Conservation (phyloP, 2,329 filamentous ascomycete genomes). For the Penicillium palitans region DNA sequence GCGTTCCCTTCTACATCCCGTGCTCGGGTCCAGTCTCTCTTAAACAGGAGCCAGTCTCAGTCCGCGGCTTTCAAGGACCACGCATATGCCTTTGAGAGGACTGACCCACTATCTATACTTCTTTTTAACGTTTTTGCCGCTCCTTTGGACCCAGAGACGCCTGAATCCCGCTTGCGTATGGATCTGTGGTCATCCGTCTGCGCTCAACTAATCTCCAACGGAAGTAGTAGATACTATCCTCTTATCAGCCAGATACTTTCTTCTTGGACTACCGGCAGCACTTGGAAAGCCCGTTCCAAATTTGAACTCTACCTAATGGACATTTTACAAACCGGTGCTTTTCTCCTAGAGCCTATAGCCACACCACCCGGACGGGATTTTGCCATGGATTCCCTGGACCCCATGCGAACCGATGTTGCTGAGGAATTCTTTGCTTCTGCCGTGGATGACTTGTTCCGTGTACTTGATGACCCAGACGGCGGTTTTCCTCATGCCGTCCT, state of each 20-base stretch:
- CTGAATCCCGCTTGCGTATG: slow-evolving; percentile 75
- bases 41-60: slow-evolving; percentile 42
- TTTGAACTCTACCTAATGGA: slow-evolving; percentile 96
- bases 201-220: slow-evolving; percentile 76
- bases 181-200: slow-evolving; percentile 87
- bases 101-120: slow-evolving; percentile 80
- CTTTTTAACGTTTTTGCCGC: slow-evolving; percentile 89
- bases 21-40: slow-evolving; percentile 40
- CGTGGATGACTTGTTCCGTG: slow-evolving; percentile 76
- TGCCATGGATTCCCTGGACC: slow-evolving; percentile 64
- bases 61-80: slow-evolving; percentile 70
- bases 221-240: slow-evolving; percentile 73
- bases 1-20: slow-evolving; percentile 69
- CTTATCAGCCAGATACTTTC: slow-evolving; percentile 83
- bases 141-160: slow-evolving; percentile 75
- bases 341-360: slow-evolving; percentile 81
- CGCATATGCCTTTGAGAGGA: slow-evolving; percentile 82
- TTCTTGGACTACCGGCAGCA: slow-evolving; percentile 80
- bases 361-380: slow-evolving; percentile 72
- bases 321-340: slow-evolving; percentile 87
- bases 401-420: slow-evolving; percentile 76
- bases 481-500: slow-evolving; percentile 84
- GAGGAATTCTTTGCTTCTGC: slow-evolving; percentile 87
- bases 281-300: slow-evolving; percentile 86
- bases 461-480: slow-evolving; percentile 82